These are phyloP conservation scores for Colletotrichum sojae DNA, from an alignment of 2,329 filamentous ascomycete genomes.

Conservation along the genomic window DNA sequence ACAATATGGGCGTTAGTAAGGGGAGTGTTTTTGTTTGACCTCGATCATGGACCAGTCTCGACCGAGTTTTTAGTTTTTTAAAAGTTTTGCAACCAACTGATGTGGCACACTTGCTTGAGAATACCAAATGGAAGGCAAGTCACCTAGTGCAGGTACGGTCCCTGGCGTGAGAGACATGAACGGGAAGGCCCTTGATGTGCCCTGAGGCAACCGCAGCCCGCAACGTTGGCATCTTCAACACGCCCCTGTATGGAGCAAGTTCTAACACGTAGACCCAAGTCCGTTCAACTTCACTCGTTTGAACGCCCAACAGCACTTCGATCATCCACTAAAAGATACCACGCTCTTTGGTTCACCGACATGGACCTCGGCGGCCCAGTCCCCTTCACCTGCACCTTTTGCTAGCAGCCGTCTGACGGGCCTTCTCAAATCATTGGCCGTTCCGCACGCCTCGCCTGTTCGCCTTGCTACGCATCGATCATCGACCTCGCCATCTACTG, in stretches of 20 bases:
- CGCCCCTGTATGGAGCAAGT: neutral
- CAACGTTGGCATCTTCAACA: neutral
- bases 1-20: slow-evolving; percentile 32
- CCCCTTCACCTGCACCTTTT: slow-evolving; percentile 70
- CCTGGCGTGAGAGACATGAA: no score
- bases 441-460: slow-evolving; percentile 64
- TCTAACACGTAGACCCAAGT: neutral
- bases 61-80: slow-evolving; percentile 18
- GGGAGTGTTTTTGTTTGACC: slow-evolving; percentile 20
- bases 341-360: neutral
- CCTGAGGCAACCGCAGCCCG: neutral
- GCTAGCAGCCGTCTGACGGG: slow-evolving; percentile 59
- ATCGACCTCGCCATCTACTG: slow-evolving; percentile 69
- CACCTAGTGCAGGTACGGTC: no score
- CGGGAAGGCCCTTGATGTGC: neutral
- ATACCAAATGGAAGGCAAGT: neutral
- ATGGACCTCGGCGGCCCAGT: neutral
- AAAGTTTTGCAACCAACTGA: slow-evolving; percentile 27
- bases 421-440: slow-evolving; percentile 59
- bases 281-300: neutral
- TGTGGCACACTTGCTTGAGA: neutral
- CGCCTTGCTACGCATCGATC: slow-evolving; percentile 61
- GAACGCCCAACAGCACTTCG: neutral
- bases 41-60: slow-evolving; percentile 10
- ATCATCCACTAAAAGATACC: neutral